phyloP scores from a whole-genome alignment of 2,329 filamentous ascomycete genomes.

The Thielaviopsis ethacetica region DNA sequence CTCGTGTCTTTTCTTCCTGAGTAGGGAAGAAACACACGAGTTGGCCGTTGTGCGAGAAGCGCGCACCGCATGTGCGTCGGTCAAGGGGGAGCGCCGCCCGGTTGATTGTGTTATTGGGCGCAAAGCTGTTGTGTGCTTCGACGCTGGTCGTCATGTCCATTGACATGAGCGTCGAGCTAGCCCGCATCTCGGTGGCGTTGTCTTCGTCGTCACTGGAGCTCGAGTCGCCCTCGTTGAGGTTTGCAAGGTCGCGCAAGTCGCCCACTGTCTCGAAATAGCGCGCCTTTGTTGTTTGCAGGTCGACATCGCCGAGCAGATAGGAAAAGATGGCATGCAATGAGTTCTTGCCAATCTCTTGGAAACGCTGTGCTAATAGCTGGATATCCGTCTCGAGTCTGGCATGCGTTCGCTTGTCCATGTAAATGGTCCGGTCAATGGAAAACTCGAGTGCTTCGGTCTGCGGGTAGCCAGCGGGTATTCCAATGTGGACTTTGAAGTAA shows the following conservation, averaged over 20 bases:
- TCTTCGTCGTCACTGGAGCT: constrained; percentile 78
- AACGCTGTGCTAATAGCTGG: constrained; percentile 35
- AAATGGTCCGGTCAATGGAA: constrained; percentile 41
- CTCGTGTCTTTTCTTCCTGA: constrained; percentile 43
- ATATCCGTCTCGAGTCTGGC: constrained; percentile 18
- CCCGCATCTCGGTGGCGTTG: constrained; percentile 38
- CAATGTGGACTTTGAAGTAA: constrained; percentile 44
- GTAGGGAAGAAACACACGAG: constrained; percentile 54
- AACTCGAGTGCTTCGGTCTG: constrained; percentile 41
- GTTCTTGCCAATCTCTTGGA: constrained; percentile 40
- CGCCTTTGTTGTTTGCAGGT: constrained; percentile 39
- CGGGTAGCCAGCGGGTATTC: constrained; percentile 43
- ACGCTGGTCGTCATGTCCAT: constrained; percentile 41
- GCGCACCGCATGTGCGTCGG: constrained; percentile 41
- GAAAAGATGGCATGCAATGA: constrained; percentile 46
- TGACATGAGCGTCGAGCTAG: constrained; percentile 42
- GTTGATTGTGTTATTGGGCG: constrained; percentile 21
- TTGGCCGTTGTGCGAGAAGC: constrained; percentile 45
- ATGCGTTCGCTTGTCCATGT: constrained; percentile 41
- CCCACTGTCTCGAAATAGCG: constrained; percentile 38
- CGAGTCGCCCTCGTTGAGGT: constrained; percentile 47
- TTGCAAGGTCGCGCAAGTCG: constrained; percentile 36
- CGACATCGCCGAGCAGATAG: constrained; percentile 46
- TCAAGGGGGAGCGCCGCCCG: constrained; percentile 38
- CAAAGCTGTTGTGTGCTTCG: constrained; percentile 31